Percentiles rank a stretch among this genome's conserved stretches.
Conservation (phyloP, 2,329 filamentous ascomycete species). For the Aspergillus piperis region DNA sequence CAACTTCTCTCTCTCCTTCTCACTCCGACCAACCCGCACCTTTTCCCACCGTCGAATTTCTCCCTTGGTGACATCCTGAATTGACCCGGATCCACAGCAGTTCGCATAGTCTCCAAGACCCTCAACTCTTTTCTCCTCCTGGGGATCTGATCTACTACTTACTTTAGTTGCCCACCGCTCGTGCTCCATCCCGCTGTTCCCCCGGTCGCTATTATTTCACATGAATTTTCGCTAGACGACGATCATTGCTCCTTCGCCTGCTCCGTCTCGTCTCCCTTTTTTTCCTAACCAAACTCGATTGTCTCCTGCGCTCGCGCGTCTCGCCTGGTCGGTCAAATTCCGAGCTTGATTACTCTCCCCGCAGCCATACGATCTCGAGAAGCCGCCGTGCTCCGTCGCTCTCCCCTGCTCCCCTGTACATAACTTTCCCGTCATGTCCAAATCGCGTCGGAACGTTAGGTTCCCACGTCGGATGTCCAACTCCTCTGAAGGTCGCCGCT, state of each 20-base stretch:
- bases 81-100: not conserved
- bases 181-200: constrained; percentile 12
- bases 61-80: constrained; percentile 3
- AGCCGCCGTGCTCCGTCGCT: constrained; percentile 15
- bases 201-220: constrained; percentile 36
- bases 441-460: constrained; percentile 61
- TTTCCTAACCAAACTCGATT: not conserved
- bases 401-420: constrained; percentile 11
- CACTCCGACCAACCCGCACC: constrained; percentile 10
- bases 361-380: constrained; percentile 16
- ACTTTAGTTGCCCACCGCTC: not conserved
- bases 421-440: constrained; percentile 47
- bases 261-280: constrained; percentile 12
- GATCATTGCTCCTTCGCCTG: constrained; percentile 20
- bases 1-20: not conserved
- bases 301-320: constrained; percentile 7
- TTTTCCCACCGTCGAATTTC: constrained; percentile 12
- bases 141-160: no score
- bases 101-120: no score
- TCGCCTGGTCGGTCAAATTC: constrained; percentile 13
- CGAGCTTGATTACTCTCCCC: constrained; percentile 18
- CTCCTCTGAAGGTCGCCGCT: constrained; percentile 51
- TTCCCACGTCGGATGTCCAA: constrained; percentile 55
- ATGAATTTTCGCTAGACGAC: constrained; percentile 32
- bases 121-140: not conserved